Percentiles rank a stretch among this genome's conserved stretches.
These are phyloP conservation scores for Ascochyta pisi DNA, from an alignment of 2,329 filamentous ascomycete genomes.

Conservation along the genomic window DNA sequence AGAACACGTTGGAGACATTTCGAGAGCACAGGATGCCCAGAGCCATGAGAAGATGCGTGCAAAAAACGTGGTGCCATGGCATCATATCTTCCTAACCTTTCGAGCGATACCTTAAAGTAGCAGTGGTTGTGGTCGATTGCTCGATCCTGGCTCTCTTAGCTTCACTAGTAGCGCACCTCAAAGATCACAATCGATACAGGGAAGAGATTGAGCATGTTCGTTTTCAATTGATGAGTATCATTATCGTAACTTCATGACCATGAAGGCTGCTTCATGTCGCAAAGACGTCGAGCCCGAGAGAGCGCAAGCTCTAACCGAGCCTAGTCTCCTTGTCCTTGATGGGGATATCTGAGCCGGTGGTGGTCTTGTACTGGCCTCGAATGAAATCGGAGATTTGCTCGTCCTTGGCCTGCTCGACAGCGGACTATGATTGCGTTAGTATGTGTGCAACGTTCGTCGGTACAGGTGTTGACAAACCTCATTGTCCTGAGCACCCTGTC, in stretches of 20 bases:
- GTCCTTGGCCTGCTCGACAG: conserved; percentile 83
- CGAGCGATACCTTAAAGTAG: too few relatives aligned
- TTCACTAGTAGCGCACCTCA: too few relatives aligned
- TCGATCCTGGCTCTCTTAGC: too few relatives aligned
- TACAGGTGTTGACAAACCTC: conserved; percentile 50
- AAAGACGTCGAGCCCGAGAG: not conserved
- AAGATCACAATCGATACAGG: not conserved
- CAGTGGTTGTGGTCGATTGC: too few relatives aligned
- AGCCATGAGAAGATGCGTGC: not conserved
- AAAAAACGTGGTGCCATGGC: not conserved
- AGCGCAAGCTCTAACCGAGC: conserved; percentile 22
- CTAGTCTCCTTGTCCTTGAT: conserved; percentile 71
- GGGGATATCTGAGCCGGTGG: conserved; percentile 72
- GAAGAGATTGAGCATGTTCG: not conserved
- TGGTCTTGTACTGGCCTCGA: conserved; percentile 71
- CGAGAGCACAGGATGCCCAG: not conserved
- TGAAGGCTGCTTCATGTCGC: conserved; percentile 15
- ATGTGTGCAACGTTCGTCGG: not conserved
- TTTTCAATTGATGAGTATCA: conserved; percentile 21
- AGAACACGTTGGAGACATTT: not conserved
- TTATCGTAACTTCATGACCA: conserved; percentile 19
- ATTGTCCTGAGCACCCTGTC: conserved; percentile 68
- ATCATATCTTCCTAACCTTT: too few relatives aligned
- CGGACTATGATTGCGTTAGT: conserved; percentile 50
- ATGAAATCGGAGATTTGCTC: conserved; percentile 78